A percentile compares a stretch with the other conserved stretches of the same genome.
These are phyloP conservation scores for Colletotrichum noveboracense DNA, from an alignment of 2,329 filamentous ascomycete species.

Conservation along the genomic window DNA sequence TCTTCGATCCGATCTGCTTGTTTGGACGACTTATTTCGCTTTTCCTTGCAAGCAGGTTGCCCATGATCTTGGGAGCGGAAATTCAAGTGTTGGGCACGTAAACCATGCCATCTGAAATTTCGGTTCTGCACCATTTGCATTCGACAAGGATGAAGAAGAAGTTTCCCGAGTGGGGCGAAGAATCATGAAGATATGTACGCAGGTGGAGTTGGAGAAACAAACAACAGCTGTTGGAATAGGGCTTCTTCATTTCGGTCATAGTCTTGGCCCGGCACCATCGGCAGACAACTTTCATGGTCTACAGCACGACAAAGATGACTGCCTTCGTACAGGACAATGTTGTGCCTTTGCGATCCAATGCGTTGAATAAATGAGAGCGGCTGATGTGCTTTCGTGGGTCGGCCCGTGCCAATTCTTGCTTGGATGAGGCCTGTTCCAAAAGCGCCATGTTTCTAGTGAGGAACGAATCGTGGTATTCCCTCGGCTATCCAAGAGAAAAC, in stretches of 20 bases:
- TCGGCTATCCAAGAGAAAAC: background rate
- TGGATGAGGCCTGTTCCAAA: background rate
- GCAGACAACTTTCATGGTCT: background rate
- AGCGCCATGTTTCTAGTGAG: background rate
- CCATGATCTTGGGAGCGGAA: background rate
- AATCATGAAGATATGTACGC: background rate
- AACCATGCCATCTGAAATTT: background rate
- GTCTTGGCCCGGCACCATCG: background rate
- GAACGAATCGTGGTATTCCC: background rate
- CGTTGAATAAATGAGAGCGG: background rate
- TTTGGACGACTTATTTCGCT: background rate
- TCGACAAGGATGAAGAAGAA: background rate
- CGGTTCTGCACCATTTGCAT: background rate
- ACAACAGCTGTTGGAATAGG: background rate
- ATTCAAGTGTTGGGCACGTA: background rate
- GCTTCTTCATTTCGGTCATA: background rate
- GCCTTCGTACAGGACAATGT: background rate
- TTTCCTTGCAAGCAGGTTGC: background rate
- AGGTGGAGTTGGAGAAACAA: background rate
- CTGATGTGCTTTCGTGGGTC: background rate
- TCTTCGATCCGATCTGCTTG: background rate
- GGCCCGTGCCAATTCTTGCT: background rate
- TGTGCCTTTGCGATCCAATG: background rate
- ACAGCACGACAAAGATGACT: background rate
- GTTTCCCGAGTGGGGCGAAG: background rate